Percentiles rank a stretch among this genome's conserved stretches.
These are phyloP conservation scores for Ceratopteris richardii DNA, from an alignment of 75 land plant genomes.

Conservation along the genomic window DNA sequence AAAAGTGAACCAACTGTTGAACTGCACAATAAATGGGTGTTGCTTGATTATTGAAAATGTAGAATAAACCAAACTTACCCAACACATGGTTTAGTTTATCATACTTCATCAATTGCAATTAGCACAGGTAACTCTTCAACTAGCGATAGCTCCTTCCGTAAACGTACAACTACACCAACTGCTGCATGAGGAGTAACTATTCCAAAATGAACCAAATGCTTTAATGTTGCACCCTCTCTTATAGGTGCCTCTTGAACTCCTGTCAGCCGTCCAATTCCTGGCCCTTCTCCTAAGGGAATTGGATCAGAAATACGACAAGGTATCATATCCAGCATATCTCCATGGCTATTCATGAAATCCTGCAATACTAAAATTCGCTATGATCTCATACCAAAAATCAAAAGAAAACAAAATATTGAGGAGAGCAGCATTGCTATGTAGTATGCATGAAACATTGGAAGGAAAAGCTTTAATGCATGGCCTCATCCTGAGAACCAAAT, in stretches of 20 bases:
- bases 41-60: too few relatives aligned
- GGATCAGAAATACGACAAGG: conserved; percentile 71
- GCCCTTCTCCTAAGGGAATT: conserved; percentile 79
- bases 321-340: conserved; percentile 37
- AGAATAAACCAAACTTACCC: neutral
- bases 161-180: conserved; percentile 77
- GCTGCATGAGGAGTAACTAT: conserved; percentile 67
- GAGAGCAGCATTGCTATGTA: too few relatives aligned
- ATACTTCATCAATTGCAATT: conserved; percentile 85
- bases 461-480: too few relatives aligned
- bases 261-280: conserved; percentile 64
- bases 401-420: too few relatives aligned
- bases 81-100: neutral
- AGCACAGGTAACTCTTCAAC: conserved; percentile 86
- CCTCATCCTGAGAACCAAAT: too few relatives aligned
- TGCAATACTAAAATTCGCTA: too few relatives aligned
- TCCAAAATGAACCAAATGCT: conserved; percentile 73
- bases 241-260: conserved; percentile 64
- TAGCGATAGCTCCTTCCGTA: conserved; percentile 80
- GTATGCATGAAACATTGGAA: too few relatives aligned
- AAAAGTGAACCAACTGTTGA: conserved; percentile 96
- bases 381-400: too few relatives aligned
- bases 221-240: conserved; percentile 65
- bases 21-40: conserved; percentile 51
- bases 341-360: conserved; percentile 75